Conservation (phyloP, 2,329 filamentous ascomycete species). For the Ploettnerulaceae sp. region DNA sequence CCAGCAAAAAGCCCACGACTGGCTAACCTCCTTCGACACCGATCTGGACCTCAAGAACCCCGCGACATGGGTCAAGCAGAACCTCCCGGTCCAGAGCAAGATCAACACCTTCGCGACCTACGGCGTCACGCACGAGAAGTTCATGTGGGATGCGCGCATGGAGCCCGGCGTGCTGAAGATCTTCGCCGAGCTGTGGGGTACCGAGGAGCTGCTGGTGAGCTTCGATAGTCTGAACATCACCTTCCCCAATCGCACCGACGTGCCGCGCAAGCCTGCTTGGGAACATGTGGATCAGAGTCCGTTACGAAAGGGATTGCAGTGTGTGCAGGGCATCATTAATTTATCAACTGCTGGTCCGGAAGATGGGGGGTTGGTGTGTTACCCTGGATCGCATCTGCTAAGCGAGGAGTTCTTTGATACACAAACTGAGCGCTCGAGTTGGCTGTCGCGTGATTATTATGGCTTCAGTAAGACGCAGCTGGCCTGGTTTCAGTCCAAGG, state of each 20-base stretch:
- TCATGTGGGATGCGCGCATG: conserved; percentile 38
- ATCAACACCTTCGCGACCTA: conserved; percentile 47
- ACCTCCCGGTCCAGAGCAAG: conserved; percentile 41
- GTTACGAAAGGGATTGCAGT: conserved; percentile 27
- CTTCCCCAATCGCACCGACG: conserved; percentile 32
- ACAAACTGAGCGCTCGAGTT: conserved; percentile 21
- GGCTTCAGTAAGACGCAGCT: conserved; percentile 32
- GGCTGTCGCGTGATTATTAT: conserved; percentile 29
- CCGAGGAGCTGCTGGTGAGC: conserved; percentile 35
- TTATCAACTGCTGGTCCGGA: conserved; percentile 35
- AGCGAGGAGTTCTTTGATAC: conserved; percentile 34
- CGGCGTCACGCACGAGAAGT: conserved; percentile 40
- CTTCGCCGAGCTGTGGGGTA: conserved; percentile 36
- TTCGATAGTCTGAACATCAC: conserved; percentile 40
- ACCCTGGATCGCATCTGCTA: conserved; percentile 31
- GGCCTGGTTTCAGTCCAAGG: conserved; percentile 34
- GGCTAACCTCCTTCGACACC: conserved; percentile 23
- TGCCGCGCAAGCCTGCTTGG: conserved; percentile 33
- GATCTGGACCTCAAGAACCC: conserved; percentile 23
- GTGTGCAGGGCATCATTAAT: conserved; percentile 33
- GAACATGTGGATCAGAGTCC: conserved; percentile 36
- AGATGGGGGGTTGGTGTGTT: conserved; percentile 38
- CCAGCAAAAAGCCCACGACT: conserved; percentile 14
- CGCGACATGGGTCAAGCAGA: conserved; percentile 35
- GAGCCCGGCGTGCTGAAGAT: conserved; percentile 38